Base-by-base conservation (phyloP, 2,329 filamentous ascomycete genomes). In the Juglanconis sp. region DNA sequence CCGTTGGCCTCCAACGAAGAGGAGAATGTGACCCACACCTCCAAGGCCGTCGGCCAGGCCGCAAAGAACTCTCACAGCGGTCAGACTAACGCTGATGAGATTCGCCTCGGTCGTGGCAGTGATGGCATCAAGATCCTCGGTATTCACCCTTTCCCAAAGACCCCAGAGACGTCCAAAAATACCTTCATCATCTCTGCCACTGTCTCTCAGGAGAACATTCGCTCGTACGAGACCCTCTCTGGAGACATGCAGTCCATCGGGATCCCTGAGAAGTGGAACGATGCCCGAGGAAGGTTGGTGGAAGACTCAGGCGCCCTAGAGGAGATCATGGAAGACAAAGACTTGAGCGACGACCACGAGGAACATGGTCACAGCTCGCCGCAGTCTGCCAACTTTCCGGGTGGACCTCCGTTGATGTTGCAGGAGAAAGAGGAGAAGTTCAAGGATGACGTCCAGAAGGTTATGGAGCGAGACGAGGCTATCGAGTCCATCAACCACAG, bases 171-270 rank as follows among this genome's bases (percentile, higher is more conserved):
- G 9, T 58, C 56, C 17, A 38, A 38, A 30, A 49, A 58, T 47
- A 58, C 61, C 24, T 47, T 63, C 38, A 48, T 63, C 38, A 61
- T 63, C 8, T 63, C 61, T 5, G 61, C 58, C 36, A 13, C 50
- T 13, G 34, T 63, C 7, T 24, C 53, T 31, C 31, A 36, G 11
- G 9, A 49, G 8, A 13, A 47, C 13, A 11, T 5, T 30, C n/a
- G 31, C 24, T 17, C 40, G 8, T 5, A 17, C 2, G n/a, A 36
- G 10, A 6, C 35, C 4, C 11, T 53, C 0, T 31, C 40, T 7
- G 44, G 49, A 2, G 36, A 51, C 2, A 32, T 55, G 1, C 60
- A 59, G 1, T 44, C 42, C 1, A n/a, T 49, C 31, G 30, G 24
- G 36, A 10, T 38, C 38, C 36, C 35, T 1, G 15, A 35, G 7